Evolutionary conservation across 257 asterid genomes (phyloP).

Genomic region (Coffea canephora): DNA sequence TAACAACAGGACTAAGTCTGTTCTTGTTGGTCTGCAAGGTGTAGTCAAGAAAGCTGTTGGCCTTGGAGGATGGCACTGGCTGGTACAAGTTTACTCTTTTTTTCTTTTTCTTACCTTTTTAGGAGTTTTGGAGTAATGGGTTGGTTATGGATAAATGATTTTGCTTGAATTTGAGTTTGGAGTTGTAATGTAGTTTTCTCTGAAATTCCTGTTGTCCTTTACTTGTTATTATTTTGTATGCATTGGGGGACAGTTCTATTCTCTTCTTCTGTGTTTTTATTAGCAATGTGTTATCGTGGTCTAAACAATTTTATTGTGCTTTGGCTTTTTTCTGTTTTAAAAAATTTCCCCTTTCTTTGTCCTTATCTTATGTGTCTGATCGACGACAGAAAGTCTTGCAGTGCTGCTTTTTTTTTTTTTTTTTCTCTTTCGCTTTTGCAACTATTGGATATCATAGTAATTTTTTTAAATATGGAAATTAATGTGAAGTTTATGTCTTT

Average conservation of each 20-base stretch:
- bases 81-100: slow-evolving; percentile 38
- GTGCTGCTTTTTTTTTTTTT: not conserved
- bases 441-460: not conserved
- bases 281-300: not conserved
- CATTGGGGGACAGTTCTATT: not conserved
- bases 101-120: not conserved
- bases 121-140: not conserved
- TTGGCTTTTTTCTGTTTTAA: not conserved
- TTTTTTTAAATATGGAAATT: not conserved
- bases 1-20: slow-evolving; percentile 87
- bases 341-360: not conserved
- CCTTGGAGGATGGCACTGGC: slow-evolving; percentile 99
- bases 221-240: not conserved
- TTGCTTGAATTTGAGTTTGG: slow-evolving; percentile 2
- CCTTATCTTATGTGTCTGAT: not conserved
- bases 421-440: not conserved
- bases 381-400: not conserved
- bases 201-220: not conserved
- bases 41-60: slow-evolving; percentile 96
- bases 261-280: not conserved
- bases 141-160: not conserved
- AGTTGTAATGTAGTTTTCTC: not conserved
- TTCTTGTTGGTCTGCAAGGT: slow-evolving; percentile 84
- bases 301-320: not conserved
- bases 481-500: not conserved